Base-by-base conservation (phyloP, 345 rosid genomes). In the Moricandia arvensis region DNA sequence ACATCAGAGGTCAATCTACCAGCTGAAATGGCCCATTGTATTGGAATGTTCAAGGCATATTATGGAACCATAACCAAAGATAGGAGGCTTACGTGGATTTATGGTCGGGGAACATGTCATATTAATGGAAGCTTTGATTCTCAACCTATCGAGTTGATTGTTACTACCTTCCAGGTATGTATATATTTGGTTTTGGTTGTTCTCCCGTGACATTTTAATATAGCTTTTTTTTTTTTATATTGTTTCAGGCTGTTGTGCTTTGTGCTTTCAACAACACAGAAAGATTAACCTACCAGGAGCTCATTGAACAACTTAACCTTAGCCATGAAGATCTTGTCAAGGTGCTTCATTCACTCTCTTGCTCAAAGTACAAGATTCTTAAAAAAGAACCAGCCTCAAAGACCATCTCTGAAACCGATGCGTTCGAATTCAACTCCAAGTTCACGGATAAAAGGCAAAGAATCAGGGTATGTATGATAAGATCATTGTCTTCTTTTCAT, bases 361-460 rank as follows among this genome's bases (percentile, higher is more conserved):
- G 89, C 65, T 86, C 80, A 24, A 90, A 85, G 80, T 85, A 90
- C 81, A 90, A 88, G 87, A 85, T 90, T 63, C 93, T 90, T 65
- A 49, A 0, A 4, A 90, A 88, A 74, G 88, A 88, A 63, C 87
- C 93, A 17, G 76, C 45, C 61, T 79, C 91, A 10, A 90, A 77
- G 75, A 82, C 17, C 49, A 67, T 90, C 17, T 81, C 86, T 11
- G 75, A 74, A 37, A 74, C 78, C 2, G 91, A 90, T 69, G 68
- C 31, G 68, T 90, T 88, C 71, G 86, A 86, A 73, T 86, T 88
- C 84, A 90, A 90, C 80, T 63, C 78, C 68, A 92, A 83, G 81
- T 95, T 95, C 77, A 90, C 89, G 0, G 91, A 95, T 81, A 87
- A 76, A 80, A 77, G 87, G 97, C 79, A 93, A 85, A 89, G 93